Conservation (phyloP, 2,329 filamentous ascomycete genomes). For the Dactylellina sp. region DNA sequence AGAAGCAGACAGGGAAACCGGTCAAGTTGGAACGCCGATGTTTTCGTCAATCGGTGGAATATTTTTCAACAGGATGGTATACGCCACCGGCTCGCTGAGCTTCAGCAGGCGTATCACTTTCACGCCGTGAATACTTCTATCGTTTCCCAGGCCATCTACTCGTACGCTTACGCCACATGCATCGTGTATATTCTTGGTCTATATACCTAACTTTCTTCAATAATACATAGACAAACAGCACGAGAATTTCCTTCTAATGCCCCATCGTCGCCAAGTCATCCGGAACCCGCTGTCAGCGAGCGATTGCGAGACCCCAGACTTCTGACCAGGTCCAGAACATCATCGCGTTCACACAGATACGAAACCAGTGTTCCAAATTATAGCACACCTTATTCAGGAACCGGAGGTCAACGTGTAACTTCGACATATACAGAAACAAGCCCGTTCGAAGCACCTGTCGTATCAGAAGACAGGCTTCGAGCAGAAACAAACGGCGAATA, state of each 20-base stretch:
- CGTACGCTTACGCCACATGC: neutral
- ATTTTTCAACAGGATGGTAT: slow-evolving; percentile 21
- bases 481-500: slow-evolving; percentile 4
- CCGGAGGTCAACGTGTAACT: neutral
- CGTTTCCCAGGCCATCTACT: slow-evolving; percentile 15
- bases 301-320: slow-evolving; percentile 22
- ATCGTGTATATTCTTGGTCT: neutral
- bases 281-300: slow-evolving; percentile 2
- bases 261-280: neutral
- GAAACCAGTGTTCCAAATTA: neutral
- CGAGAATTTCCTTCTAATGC: slow-evolving; percentile 8
- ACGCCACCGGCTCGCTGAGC: slow-evolving; percentile 9
- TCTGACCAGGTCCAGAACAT: slow-evolving; percentile 9
- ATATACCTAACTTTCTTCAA: neutral
- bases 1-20: slow-evolving; percentile 9
- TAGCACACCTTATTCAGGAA: neutral
- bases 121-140: slow-evolving; percentile 13
- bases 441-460: neutral
- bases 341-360: neutral
- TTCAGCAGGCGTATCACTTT: slow-evolving; percentile 21
- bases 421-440: slow-evolving; percentile 17
- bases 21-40: slow-evolving; percentile 18
- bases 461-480: slow-evolving; percentile 10
- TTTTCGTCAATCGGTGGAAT: slow-evolving; percentile 11
- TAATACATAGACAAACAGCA: slow-evolving; percentile 16